Evolutionary conservation across 805 yeast genomes (phyloP), one percentile per base, ranked within the genome.

Genomic region (Wickerhamomyces xylosicus): DNA sequence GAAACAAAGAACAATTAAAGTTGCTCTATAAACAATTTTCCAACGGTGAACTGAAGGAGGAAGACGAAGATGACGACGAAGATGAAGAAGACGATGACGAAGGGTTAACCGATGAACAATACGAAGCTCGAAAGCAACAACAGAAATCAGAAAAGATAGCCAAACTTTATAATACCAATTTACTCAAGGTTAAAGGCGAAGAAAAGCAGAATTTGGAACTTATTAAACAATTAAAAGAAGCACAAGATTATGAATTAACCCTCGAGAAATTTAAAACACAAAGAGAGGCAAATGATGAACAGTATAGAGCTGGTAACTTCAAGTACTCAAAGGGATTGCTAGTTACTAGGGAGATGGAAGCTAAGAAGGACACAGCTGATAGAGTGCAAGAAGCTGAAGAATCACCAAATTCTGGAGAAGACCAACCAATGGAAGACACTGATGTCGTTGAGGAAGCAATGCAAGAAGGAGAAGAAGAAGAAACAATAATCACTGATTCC

Each of bases 1-100:
- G 69, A 42, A 67, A 79, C 1, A 70, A 70, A 46, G 50, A 58
- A 17, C 66, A 71, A 38, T 52, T 78, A 33, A 66, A 72, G 41
- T 56, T 64, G 42, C 49, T 77, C 33, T 69, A 64, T 41, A 64
- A 62, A 41, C 69, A 64, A 6, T 57, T 63, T 17, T 31, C 33
- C 19, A 57, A 58, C 35, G 57, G 56, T 32, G 51, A 57, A 20
- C 19, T 46, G 2, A 39, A 36, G 15, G 40, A 42, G 4, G 53
- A 48, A 6, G 48, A 45, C 14, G 47, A 47, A 34, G 53, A 46
- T 11, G 57, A 49, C 6, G 49, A 44, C 16, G 52, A 50, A 14
- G 52, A 44, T 15, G 49, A 48, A 5, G 53, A 41, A 2, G 44
- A 46, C 16, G 47, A 44, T 3, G 57, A 50, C 19, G 52, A 51